Base-by-base conservation (phyloP, 495 filamentous ascomycete species). In the Xylaria flabelliformis region DNA sequence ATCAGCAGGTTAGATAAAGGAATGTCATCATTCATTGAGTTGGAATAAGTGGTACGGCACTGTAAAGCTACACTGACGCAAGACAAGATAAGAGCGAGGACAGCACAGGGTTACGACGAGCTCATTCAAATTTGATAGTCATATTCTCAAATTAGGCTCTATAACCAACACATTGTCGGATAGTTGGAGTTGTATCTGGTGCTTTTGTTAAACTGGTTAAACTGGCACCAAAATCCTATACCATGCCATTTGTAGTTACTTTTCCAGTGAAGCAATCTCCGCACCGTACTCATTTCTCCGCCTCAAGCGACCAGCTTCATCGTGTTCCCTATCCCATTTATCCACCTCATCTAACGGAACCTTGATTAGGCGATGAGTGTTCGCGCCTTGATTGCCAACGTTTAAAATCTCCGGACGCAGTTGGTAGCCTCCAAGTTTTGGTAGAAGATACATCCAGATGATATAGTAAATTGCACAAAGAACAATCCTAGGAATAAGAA, bases 261-360 rank as follows among this genome's bases (percentile, higher is more conserved):
- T 67, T 21, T 56, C 65, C 1, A 55, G 5, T 5, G 65, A 67
- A 9, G 13, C 21, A 19, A 51, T 44, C 13, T 67, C 65, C 15
- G 65, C 19, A 4, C 17, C 32, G 21, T 36, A 68, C 17, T 66
- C 67, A 32, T 32, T 61, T 42, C 46, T 71, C 15, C 69, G 72
- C 64, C 77, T 34, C 24, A 77, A 53, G 21, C 80, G 78, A 4
- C 87, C 88, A 2, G 83, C 80, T 34, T 84, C 85, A 78, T 91
- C 89, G 76, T 90, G 87, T 13, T 84, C 82, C 21, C 79, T 81
- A 76, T 90, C 89, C 88, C 88, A 90, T 17, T 72, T 76, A 0
- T 50, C 80, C 42, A 91, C 26, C 48, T 88, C 82, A 2, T 65
- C 75, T 7, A 83, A 75, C 0, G 87, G 86, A 8, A 91, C 83